A percentile compares a stretch with the other conserved stretches of the same genome.
phyloP scores from a whole-genome alignment of 2,329 filamentous ascomycete genomes.

The Orbilia oligospora region DNA sequence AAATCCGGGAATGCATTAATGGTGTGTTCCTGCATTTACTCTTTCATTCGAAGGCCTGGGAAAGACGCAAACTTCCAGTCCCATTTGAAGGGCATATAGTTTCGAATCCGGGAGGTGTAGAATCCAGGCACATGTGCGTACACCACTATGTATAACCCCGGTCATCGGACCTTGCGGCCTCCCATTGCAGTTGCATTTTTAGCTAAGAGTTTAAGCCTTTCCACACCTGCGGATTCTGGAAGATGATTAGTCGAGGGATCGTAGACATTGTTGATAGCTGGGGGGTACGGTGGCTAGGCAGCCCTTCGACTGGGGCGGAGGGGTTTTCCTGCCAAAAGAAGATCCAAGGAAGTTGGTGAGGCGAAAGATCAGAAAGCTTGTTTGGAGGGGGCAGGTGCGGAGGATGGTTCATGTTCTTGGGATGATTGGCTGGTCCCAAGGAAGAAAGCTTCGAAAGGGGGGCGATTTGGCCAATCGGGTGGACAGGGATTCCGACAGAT shows the following conservation, averaged over 20 bases:
- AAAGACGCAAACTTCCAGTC: not conserved
- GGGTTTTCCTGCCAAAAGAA: slow-evolving; percentile 49
- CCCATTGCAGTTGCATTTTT: not conserved
- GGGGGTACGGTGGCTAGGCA: slow-evolving; percentile 39
- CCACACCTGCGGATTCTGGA: slow-evolving; percentile 59
- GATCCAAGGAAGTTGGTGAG: not conserved
- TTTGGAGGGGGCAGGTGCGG: slow-evolving; percentile 14
- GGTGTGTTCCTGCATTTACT: slow-evolving; percentile 28
- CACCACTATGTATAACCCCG: not conserved
- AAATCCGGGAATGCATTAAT: slow-evolving; percentile 26
- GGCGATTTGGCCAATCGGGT: slow-evolving; percentile 25
- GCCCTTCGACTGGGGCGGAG: slow-evolving; percentile 5
- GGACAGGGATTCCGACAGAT: slow-evolving; percentile 7
- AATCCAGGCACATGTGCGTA: slow-evolving; percentile 37
- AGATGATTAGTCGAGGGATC: slow-evolving; percentile 45
- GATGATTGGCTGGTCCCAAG: slow-evolving; percentile 35
- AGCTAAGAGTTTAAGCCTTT: slow-evolving; percentile 5
- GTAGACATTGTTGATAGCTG: not conserved
- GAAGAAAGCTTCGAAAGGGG: not conserved
- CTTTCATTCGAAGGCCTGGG: not conserved
- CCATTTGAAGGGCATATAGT: not conserved
- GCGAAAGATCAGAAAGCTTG: slow-evolving; percentile 48
- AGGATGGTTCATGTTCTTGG: slow-evolving; percentile 7
- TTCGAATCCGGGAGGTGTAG: slow-evolving; percentile 28
- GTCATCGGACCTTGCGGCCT: slow-evolving; percentile 34